Base-by-base conservation (phyloP, 169 alveolate genomes). In the Plasmodium reichenowi region DNA sequence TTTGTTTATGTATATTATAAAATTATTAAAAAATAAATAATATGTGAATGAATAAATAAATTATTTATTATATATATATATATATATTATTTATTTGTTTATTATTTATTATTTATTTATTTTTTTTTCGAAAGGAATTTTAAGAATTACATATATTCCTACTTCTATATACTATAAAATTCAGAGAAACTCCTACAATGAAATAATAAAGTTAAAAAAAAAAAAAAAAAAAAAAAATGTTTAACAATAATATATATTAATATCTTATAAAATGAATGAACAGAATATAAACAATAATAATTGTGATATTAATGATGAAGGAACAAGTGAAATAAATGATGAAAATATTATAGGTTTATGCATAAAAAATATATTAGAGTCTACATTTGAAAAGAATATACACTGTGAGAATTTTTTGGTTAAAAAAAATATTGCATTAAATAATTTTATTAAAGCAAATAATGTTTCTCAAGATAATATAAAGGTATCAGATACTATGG, bases 291-390 rank as follows among this genome's bases (percentile, higher is more conserved):
- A 15, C 5, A 56, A 56, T 56, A 22, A 56, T 17, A 56, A 13
- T 13, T 17, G 64, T 6, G 24, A 56, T 12, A 17, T 56, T 17
- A 13, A 56, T 17, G 64, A 68, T 56, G 67, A 58, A 76, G 73
- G 47, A 32, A 60, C 47, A 60, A 56, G n/a, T 32, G 85, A 68
- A 29, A 52, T 83, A 83, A 83, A 83, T 67, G 91, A 83, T 83
- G 64, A 54, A 68, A 68, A 43, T 26, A 68, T 83, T 15, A 83
- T 83, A 83, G 56, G 85, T 22, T 54, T 68, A 29, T 83, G 80
- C 24, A 68, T 83, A 67, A 83, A 67, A 68, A 67, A 83, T 63
- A 58, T 83, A 13, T 83, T 83, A 29, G 74, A 83, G 24, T 83
- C 72, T 83, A 17, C 85, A 68, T 63, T 68, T 68, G 85, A 60